Evolutionary conservation across 495 filamentous ascomycete genomes (phyloP).

Genomic region (Neurospora tetraspora): DNA sequence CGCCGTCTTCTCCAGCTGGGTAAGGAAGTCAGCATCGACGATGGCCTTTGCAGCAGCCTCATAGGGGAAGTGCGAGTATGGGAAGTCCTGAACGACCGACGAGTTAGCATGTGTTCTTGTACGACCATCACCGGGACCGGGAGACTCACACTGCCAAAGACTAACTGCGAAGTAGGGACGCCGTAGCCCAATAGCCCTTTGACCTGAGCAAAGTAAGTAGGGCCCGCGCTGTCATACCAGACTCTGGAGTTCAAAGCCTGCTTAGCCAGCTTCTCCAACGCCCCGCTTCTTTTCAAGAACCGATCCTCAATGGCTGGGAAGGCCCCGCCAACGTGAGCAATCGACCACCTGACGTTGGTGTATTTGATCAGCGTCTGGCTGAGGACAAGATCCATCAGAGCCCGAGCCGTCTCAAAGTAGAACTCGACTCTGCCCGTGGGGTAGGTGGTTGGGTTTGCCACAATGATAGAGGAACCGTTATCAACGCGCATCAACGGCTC

Average conservation of each 20-base stretch:
- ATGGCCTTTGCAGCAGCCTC: not conserved
- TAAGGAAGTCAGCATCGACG: not conserved
- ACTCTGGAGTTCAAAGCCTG: constrained; percentile 1
- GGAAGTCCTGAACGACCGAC: not conserved
- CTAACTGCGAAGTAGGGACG: constrained; percentile 1
- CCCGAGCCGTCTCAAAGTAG: constrained; percentile 4
- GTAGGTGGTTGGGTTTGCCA: not conserved
- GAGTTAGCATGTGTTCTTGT: not conserved
- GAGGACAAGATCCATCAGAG: constrained; percentile 3
- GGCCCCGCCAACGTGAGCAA: not conserved
- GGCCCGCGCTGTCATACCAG: constrained; percentile 5
- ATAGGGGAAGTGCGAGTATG: not conserved
- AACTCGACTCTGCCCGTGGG: not conserved
- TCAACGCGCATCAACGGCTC: not conserved
- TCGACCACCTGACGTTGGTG: not conserved
- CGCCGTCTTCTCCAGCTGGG: not conserved
- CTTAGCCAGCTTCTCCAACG: not conserved
- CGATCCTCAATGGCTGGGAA: constrained; percentile 1
- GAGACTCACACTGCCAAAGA: not conserved
- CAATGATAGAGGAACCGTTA: not conserved
- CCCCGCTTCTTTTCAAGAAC: not conserved
- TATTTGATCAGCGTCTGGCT: constrained; percentile 2
- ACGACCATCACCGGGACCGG: not conserved
- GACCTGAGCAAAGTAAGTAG: constrained; percentile 2
- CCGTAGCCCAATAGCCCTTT: constrained; percentile 1